Evolutionary conservation across 1,284 basidiomycete species (phyloP).

Genomic region (Malassezia equina): DNA sequence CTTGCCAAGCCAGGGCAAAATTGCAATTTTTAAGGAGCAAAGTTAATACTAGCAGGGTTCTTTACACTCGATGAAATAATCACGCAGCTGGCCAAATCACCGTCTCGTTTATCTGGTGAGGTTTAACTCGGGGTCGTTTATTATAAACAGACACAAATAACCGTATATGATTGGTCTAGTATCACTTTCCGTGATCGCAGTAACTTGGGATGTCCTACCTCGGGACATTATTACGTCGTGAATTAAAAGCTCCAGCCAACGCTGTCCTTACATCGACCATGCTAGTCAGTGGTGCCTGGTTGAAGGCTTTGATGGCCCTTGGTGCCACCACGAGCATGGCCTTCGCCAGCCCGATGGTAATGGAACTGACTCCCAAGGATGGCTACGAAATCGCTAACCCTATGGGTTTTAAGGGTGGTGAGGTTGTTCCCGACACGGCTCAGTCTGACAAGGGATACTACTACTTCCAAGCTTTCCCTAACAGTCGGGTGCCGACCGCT

Average conservation of each 20-base stretch:
- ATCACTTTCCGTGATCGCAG: background rate
- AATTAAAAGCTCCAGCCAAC: no score
- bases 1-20: background rate
- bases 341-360: background rate
- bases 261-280: no score
- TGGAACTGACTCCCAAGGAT: background rate
- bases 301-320: background rate
- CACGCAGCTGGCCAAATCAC: background rate
- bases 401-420: background rate
- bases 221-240: no score
- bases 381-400: background rate
- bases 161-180: background rate
- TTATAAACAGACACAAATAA: background rate
- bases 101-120: background rate
- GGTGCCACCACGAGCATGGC: background rate
- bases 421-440: background rate
- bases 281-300: background rate
- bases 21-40: background rate
- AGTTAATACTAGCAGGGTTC: background rate
- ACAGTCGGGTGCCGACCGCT: slow-evolving; percentile 5
- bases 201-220: background rate
- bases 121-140: background rate
- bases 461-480: slow-evolving; percentile 12
- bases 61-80: background rate
- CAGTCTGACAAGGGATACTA: background rate